Conservation (phyloP, 257 asterid genomes). For the Nicotiana knightiana region DNA sequence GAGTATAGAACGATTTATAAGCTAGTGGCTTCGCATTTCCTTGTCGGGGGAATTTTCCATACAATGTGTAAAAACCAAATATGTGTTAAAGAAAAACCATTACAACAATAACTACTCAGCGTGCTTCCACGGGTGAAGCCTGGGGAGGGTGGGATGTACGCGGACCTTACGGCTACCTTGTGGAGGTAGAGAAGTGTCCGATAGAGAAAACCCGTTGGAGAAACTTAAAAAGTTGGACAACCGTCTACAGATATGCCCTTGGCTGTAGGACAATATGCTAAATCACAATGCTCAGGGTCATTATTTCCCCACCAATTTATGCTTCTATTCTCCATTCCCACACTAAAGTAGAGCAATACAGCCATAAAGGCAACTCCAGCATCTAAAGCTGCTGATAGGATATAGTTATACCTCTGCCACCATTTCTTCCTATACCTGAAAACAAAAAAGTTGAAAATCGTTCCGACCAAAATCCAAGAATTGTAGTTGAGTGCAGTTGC, state of each 20-base stretch:
- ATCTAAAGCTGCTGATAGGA: constrained; percentile 64
- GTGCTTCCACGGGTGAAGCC: too few relatives aligned
- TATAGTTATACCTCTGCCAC: constrained; percentile 76
- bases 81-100: too few relatives aligned
- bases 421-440: constrained; percentile 56
- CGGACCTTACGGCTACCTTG: too few relatives aligned
- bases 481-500: constrained; percentile 62
- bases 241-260: constrained; percentile 41
- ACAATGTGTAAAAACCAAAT: too few relatives aligned
- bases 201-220: background rate
- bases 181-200: too few relatives aligned
- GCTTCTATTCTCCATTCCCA: constrained; percentile 36
- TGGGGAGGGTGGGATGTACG: too few relatives aligned
- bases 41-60: too few relatives aligned
- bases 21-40: too few relatives aligned
- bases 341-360: constrained; percentile 43
- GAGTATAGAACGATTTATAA: too few relatives aligned
- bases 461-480: constrained; percentile 57
- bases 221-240: constrained; percentile 40
- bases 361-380: constrained; percentile 85
- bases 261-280: constrained; percentile 72
- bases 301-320: constrained; percentile 57
- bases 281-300: constrained; percentile 57
- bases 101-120: too few relatives aligned
- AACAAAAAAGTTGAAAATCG: constrained; percentile 56